phyloP scores from a whole-genome alignment of 2,329 filamentous ascomycete genomes.

The Fusarium siculi region DNA sequence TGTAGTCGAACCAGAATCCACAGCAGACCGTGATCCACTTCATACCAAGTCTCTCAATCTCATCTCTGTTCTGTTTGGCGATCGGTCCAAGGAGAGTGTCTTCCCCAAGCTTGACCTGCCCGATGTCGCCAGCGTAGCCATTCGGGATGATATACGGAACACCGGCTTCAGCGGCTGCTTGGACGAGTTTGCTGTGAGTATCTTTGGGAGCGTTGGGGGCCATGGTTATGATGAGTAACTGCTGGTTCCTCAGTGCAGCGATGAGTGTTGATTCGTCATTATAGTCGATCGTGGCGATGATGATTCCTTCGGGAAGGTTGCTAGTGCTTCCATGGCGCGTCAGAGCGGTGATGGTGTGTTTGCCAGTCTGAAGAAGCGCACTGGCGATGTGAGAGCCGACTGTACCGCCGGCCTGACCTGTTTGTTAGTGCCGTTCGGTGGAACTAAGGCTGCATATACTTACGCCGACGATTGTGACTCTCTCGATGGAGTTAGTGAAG shows the following conservation, averaged over 20 bases:
- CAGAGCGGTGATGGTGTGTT: constrained; percentile 63
- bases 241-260: constrained; percentile 61
- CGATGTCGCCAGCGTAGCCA: constrained; percentile 49
- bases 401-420: constrained; percentile 11
- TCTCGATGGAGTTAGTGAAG: constrained; percentile 51
- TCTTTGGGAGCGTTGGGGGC: constrained; percentile 53
- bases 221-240: constrained; percentile 65
- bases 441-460: constrained; percentile 22
- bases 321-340: constrained; percentile 57
- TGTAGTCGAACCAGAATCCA: constrained; percentile 65
- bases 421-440: fast-evolving
- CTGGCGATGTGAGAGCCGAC: constrained; percentile 47
- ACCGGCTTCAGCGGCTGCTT: constrained; percentile 61
- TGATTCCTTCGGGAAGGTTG: constrained; percentile 57
- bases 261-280: constrained; percentile 55
- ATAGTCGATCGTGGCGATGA: constrained; percentile 56
- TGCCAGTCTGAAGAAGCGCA: constrained; percentile 59
- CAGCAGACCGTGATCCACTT: constrained; percentile 63
- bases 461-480: constrained; percentile 57
- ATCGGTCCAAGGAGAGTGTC: constrained; percentile 42
- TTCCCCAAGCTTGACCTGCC: constrained; percentile 43
- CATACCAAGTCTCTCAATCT: constrained; percentile 54
- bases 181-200: constrained; percentile 56
- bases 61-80: constrained; percentile 42
- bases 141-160: constrained; percentile 66